A percentile compares a stretch with the other conserved stretches of the same genome.
Evolutionary conservation across 495 filamentous ascomycete species (phyloP).

Genomic region (Penicillium herquei): DNA sequence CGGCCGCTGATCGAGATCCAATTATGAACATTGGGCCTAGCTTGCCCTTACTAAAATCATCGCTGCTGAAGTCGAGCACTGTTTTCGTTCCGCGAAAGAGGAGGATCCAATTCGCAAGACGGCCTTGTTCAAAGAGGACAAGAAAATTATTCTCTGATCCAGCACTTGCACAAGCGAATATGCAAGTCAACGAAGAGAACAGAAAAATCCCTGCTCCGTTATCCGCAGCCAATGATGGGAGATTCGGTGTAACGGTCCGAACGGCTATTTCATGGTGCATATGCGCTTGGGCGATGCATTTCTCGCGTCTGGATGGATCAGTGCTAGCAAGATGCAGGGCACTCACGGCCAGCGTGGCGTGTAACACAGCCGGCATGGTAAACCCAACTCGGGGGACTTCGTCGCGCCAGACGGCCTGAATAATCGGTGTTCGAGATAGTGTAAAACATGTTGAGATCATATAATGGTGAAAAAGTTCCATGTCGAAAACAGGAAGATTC

Average conservation of each 20-base stretch:
- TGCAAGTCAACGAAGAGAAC: slow-evolving; percentile 31
- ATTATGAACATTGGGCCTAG: slow-evolving; percentile 14
- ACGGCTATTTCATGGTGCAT: slow-evolving; percentile 1
- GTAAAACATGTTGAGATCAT: slow-evolving; percentile 5
- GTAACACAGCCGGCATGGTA: slow-evolving; percentile 2
- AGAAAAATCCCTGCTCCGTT: background rate
- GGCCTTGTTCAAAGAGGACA: slow-evolving; percentile 32
- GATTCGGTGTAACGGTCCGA: background rate
- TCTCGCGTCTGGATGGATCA: background rate
- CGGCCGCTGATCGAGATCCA: slow-evolving; percentile 1
- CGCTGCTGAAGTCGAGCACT: slow-evolving; percentile 25
- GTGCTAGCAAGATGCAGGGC: background rate
- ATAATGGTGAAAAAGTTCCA: slow-evolving; percentile 7
- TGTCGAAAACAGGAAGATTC: slow-evolving; percentile 1
- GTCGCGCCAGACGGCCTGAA: slow-evolving; percentile 4
- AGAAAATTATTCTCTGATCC: slow-evolving; percentile 25
- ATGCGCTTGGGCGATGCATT: slow-evolving; percentile 1
- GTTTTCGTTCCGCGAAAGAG: slow-evolving; percentile 37
- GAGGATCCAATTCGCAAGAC: slow-evolving; percentile 40
- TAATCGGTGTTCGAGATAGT: background rate
- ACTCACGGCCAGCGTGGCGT: slow-evolving; percentile 1
- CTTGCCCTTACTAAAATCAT: slow-evolving; percentile 6
- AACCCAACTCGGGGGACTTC: slow-evolving; percentile 2
- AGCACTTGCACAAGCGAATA: slow-evolving; percentile 21
- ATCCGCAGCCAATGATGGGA: background rate